Conservation (phyloP, 2,329 filamentous ascomycete genomes). For the Hortaea werneckii region DNA sequence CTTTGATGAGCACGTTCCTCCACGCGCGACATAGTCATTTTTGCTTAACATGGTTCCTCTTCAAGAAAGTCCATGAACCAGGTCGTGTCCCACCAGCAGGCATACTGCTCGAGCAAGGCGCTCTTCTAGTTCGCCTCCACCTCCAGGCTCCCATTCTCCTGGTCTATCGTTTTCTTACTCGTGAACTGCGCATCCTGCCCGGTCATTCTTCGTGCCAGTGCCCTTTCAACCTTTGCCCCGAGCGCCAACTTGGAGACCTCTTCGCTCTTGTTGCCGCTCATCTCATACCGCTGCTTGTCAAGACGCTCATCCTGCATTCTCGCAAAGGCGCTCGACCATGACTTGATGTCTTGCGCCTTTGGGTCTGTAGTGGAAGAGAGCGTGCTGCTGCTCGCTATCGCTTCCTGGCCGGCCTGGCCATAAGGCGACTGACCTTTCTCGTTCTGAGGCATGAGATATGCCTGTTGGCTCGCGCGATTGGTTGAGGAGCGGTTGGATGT, state of each 20-base stretch:
- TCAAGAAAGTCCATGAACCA: background rate
- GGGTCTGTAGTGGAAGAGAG: conserved; percentile 31
- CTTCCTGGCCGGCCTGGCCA: conserved; percentile 10
- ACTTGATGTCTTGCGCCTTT: conserved; percentile 55
- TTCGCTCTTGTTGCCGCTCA: conserved; percentile 69
- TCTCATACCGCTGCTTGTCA: conserved; percentile 67
- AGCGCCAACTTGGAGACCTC: conserved; percentile 78
- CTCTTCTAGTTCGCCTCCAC: conserved; percentile 14
- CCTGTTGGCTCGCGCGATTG: conserved; percentile 8
- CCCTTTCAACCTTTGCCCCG: conserved; percentile 81
- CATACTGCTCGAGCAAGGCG: background rate
- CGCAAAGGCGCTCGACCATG: conserved; percentile 70
- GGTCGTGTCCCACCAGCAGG: background rate
- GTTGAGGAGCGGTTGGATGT: conserved; percentile 18
- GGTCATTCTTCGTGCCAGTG: conserved; percentile 75
- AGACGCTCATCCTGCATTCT: conserved; percentile 87
- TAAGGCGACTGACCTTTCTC: conserved; percentile 7
- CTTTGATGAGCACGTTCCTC: background rate
- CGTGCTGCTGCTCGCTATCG: conserved; percentile 17
- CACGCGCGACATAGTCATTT: background rate
- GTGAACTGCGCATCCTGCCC: conserved; percentile 76
- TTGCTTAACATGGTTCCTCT: background rate
- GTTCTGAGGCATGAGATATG: background rate
- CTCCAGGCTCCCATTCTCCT: conserved; percentile 10
- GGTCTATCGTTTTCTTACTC: conserved; percentile 12